Conservation (phyloP, 345 rosid genomes). For the Garcia nutans region DNA sequence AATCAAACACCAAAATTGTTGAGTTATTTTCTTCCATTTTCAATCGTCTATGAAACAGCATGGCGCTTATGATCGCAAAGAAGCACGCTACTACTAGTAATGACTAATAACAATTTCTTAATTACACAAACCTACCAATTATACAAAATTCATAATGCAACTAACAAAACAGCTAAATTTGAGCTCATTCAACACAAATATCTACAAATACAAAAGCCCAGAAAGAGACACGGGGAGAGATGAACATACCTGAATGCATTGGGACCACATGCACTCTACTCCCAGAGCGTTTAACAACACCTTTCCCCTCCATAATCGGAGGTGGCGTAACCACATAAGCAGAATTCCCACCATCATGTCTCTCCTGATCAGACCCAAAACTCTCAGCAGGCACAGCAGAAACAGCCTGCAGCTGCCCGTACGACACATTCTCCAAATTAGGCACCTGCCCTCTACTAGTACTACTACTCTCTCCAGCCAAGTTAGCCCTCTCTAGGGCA, state of each 20-base stretch:
- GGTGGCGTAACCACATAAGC: conserved; percentile 71
- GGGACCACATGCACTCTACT: conserved; percentile 72
- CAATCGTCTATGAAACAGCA: neutral
- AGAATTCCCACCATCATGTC: conserved; percentile 45
- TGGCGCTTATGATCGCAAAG: neutral
- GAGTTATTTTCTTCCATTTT: neutral
- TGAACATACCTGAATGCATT: conserved; percentile 75
- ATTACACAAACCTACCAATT: conserved; percentile 2
- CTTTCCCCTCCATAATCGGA: conserved; percentile 76
- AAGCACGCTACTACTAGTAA: neutral
- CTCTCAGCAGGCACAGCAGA: conserved; percentile 69
- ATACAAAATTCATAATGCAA: neutral
- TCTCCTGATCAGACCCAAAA: conserved; percentile 47
- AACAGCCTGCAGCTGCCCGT: conserved; percentile 80
- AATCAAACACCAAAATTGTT: neutral
- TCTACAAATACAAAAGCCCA: neutral
- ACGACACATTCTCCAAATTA: conserved; percentile 48
- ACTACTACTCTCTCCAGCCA: conserved; percentile 41
- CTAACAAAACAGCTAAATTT: neutral
- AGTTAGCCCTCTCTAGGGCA: conserved; percentile 62
- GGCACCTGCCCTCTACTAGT: conserved; percentile 33
- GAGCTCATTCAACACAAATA: neutral
- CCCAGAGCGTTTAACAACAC: conserved; percentile 78
- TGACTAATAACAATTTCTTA: neutral
- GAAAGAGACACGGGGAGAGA: neutral